phyloP scores from a whole-genome alignment of 108 stramenopile genomes.

The Cyclotella sp. region DNA sequence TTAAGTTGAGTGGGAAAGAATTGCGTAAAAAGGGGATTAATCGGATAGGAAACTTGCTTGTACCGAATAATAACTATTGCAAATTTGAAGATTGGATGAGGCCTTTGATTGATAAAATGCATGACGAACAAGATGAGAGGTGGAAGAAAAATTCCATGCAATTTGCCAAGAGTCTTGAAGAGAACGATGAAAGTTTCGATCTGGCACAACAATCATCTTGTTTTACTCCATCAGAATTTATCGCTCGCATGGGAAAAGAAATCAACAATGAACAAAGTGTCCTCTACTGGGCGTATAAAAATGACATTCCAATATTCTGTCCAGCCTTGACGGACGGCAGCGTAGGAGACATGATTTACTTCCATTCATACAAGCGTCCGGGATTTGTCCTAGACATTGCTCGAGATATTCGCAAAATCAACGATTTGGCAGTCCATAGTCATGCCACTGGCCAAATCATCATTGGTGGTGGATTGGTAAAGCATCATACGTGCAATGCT shows the following conservation, averaged over 20 bases:
- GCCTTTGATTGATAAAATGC: slow-evolving; percentile 94
- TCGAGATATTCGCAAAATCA: slow-evolving; percentile 95
- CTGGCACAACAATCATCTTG: slow-evolving; percentile 14
- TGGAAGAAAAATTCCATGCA: slow-evolving; percentile 58
- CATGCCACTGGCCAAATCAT: slow-evolving; percentile 97
- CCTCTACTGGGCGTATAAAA: slow-evolving; percentile 97
- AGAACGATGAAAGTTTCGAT: slow-evolving; percentile 26
- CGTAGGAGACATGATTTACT: slow-evolving; percentile 99
- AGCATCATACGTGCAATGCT: slow-evolving; percentile 99
- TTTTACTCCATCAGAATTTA: slow-evolving; percentile 97
- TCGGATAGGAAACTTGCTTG: slow-evolving; percentile 95
- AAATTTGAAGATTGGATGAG: slow-evolving; percentile 98
- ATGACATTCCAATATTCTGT: slow-evolving; percentile 98
- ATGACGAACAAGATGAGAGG: slow-evolving; percentile 94
- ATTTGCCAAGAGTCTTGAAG: slow-evolving; percentile 25
- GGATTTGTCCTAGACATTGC: slow-evolving; percentile 95
- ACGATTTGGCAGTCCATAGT: slow-evolving; percentile 93
- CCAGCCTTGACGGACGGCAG: slow-evolving; percentile 99
- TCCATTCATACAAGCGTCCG: slow-evolving; percentile 97
- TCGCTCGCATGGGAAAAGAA: slow-evolving; percentile 93
- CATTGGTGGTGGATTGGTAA: slow-evolving; percentile 97
- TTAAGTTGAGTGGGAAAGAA: slow-evolving; percentile 85
- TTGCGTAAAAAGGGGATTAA: slow-evolving; percentile 95
- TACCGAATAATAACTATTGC: slow-evolving; percentile 99
- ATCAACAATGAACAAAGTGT: slow-evolving; percentile 95